These are phyloP conservation scores for Sphagnum magellanicum DNA, from an alignment of 228 moss, liverwort and hornwort genomes.

Conservation along the genomic window DNA sequence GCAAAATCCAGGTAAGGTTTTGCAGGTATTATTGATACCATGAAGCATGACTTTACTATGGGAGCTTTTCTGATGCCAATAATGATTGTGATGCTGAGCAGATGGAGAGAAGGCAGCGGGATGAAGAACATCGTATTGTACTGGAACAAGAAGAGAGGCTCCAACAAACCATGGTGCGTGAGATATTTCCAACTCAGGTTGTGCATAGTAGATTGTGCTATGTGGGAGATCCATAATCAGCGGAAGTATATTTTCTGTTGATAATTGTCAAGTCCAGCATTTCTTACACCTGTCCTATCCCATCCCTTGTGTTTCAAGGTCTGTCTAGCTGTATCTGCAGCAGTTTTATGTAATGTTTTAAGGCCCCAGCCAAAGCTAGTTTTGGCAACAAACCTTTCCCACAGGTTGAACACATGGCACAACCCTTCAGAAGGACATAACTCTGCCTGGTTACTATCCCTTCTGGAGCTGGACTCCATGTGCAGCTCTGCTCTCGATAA, in stretches of 20 bases:
- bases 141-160: conserved; percentile 61
- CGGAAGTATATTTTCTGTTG: background rate
- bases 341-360: background rate
- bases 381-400: too few species aligned
- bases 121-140: conserved; percentile 72
- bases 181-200: too few species aligned
- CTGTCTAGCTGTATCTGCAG: background rate
- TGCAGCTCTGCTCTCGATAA: too few species aligned
- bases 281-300: too few species aligned
- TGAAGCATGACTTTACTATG: too few species aligned
- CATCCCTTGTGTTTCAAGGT: too few species aligned
- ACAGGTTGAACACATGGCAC: too few species aligned
- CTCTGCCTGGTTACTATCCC: too few species aligned
- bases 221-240: background rate
- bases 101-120: conserved; percentile 66
- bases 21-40: background rate
- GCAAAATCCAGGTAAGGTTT: conserved; percentile 46
- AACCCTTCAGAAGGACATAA: too few species aligned
- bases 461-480: too few species aligned
- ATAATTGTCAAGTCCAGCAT: background rate
- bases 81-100: conserved; percentile 1
- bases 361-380: background rate
- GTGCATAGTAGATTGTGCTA: background rate
- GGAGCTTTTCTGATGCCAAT: too few species aligned
- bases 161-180: conserved; percentile 38